phyloP scores from a whole-genome alignment of 306 rosid species.

The Alnus glutinosa region DNA sequence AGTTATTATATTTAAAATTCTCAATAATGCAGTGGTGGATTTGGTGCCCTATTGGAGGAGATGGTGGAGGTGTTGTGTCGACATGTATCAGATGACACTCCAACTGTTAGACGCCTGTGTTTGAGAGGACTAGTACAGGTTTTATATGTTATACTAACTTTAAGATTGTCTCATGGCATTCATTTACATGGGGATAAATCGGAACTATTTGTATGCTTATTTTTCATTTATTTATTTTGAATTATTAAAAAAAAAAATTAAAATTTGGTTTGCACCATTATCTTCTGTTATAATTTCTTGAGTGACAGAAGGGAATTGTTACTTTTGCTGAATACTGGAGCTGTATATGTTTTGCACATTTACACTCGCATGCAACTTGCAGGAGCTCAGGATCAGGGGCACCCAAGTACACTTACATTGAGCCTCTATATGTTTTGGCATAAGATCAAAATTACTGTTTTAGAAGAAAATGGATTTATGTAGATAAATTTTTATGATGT shows the following conservation, averaged over 20 bases:
- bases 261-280: neutral
- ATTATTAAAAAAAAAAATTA: neutral
- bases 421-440: neutral
- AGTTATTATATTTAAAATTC: slow-evolving; percentile 25
- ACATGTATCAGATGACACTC: slow-evolving; percentile 86
- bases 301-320: neutral
- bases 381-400: neutral
- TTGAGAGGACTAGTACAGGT: slow-evolving; percentile 97
- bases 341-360: neutral
- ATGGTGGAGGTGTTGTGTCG: slow-evolving; percentile 86
- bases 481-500: neutral
- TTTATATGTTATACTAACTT: slow-evolving; percentile 19
- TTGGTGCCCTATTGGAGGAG: slow-evolving; percentile 78
- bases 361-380: neutral
- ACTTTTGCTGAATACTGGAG: neutral
- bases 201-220: slow-evolving; percentile 19
- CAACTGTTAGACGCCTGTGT: slow-evolving; percentile 88
- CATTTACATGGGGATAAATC: slow-evolving; percentile 13
- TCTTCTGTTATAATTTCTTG: neutral
- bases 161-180: slow-evolving; percentile 19
- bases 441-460: neutral
- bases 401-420: neutral
- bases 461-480: neutral
- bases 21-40: slow-evolving; percentile 61
- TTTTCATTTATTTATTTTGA: slow-evolving; percentile 9